phyloP scores from a whole-genome alignment of 306 rosid species.

The Cajanus cajan region DNA sequence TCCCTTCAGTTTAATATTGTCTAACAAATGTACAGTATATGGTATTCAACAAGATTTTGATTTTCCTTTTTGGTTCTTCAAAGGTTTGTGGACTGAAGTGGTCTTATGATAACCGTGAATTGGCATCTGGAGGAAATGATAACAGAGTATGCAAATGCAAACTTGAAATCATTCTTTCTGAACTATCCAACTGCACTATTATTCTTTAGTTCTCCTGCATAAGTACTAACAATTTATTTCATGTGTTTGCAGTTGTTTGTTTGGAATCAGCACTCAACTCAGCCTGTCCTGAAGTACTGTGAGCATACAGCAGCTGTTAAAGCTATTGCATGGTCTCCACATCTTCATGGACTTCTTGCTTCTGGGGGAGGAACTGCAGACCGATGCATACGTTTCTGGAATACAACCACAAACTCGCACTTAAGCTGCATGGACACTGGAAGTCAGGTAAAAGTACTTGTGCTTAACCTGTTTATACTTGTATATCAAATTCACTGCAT shows the following conservation, averaged over 20 bases:
- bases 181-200: conserved; percentile 18
- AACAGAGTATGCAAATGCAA: conserved; percentile 66
- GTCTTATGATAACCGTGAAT: conserved; percentile 95
- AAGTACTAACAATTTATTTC: conserved; percentile 24
- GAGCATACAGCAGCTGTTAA: conserved; percentile 99
- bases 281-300: conserved; percentile 88
- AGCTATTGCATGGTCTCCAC: conserved; percentile 99
- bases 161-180: conserved; percentile 1
- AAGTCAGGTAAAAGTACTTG: conserved; percentile 75
- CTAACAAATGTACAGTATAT: neutral
- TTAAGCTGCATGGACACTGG: conserved; percentile 97
- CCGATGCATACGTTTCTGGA: conserved; percentile 96
- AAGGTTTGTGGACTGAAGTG: conserved; percentile 98
- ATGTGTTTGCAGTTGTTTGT: conserved; percentile 66
- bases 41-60: neutral
- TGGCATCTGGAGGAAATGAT: conserved; percentile 99
- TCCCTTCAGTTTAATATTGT: conserved; percentile 29
- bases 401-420: conserved; percentile 91
- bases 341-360: conserved; percentile 99
- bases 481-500: conserved; percentile 1
- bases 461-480: conserved; percentile 14
- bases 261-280: conserved; percentile 98
- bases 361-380: conserved; percentile 99
- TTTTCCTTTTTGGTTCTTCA: conserved; percentile 30
- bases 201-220: conserved; percentile 29